A percentile compares a stretch with the other conserved stretches of the same genome.
phyloP scores from a whole-genome alignment of 106 monocot genomes.

The Acanthochlamys bracteata region DNA sequence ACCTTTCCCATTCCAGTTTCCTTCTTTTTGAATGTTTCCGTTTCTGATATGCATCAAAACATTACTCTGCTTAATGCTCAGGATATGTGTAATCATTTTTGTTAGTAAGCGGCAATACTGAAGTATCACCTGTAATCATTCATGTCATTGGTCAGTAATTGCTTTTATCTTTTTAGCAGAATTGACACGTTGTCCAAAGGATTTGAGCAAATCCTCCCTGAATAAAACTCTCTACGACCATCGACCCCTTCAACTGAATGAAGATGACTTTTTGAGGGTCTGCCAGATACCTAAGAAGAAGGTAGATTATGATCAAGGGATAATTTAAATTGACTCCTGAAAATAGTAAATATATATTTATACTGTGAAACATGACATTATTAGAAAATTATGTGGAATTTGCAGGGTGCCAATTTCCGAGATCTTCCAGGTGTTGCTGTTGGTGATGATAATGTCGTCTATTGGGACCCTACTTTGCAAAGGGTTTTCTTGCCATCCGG shows the following conservation, averaged over 20 bases:
- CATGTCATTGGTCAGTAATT: neutral
- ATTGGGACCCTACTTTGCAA: conserved; percentile 24
- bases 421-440: conserved; percentile 33
- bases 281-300: conserved; percentile 31
- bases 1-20: too few relatives aligned
- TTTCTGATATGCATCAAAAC: too few relatives aligned
- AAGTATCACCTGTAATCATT: neutral
- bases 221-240: conserved; percentile 34
- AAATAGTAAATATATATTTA: neutral
- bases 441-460: conserved; percentile 26
- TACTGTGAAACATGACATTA: neutral
- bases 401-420: conserved; percentile 41
- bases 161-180: conserved; percentile 5
- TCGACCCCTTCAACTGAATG: conserved; percentile 22
- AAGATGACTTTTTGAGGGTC: conserved; percentile 35
- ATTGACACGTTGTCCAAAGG: neutral
- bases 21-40: too few relatives aligned
- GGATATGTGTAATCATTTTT: too few relatives aligned
- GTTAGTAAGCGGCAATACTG: too few relatives aligned
- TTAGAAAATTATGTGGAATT: neutral
- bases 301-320: conserved; percentile 11
- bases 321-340: neutral
- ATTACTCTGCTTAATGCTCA: too few relatives aligned
- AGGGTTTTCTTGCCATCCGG: conserved; percentile 29
- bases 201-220: neutral